These are phyloP conservation scores for Chenopodium suecicum DNA, from an alignment of 148 eudicot genomes.

Conservation along the genomic window DNA sequence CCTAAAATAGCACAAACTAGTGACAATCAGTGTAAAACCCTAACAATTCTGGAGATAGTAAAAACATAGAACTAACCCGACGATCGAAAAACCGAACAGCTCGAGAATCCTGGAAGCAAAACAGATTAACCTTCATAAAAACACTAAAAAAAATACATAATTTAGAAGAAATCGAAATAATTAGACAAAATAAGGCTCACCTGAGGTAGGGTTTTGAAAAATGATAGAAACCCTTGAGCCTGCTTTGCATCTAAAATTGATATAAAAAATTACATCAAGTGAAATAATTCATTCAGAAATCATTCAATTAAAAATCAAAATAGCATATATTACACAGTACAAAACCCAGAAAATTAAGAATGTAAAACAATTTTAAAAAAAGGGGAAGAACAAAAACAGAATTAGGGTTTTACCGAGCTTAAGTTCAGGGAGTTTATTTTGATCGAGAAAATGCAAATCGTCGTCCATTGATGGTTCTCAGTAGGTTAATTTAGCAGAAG, in stretches of 20 bases:
- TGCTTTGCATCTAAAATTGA: conserved; percentile 68
- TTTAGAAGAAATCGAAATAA: neutral
- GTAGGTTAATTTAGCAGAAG: neutral
- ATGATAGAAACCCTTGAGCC: conserved; percentile 95
- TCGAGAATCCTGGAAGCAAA: conserved; percentile 61
- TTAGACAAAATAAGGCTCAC: conserved; percentile 38
- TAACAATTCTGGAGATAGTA: neutral
- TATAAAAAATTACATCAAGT: neutral
- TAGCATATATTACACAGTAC: neutral
- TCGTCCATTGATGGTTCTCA: conserved; percentile 45
- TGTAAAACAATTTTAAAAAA: neutral
- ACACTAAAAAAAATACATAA: neutral
- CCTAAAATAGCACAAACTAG: neutral
- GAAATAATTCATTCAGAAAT: neutral
- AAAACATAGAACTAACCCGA: conserved; percentile 50
- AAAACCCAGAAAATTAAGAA: neutral
- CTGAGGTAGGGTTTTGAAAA: conserved; percentile 71
- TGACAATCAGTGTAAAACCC: conserved; percentile 3
- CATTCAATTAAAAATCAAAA: neutral
- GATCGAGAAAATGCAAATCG: conserved; percentile 51
- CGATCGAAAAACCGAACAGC: conserved; percentile 90
- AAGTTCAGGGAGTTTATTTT: conserved; percentile 84
- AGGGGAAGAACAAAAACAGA: neutral
- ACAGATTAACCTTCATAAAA: conserved; percentile 9
- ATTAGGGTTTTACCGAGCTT: conserved; percentile 77